phyloP scores from a whole-genome alignment of 139 green algal genomes.

The Axilococcus clingmanii region DNA sequence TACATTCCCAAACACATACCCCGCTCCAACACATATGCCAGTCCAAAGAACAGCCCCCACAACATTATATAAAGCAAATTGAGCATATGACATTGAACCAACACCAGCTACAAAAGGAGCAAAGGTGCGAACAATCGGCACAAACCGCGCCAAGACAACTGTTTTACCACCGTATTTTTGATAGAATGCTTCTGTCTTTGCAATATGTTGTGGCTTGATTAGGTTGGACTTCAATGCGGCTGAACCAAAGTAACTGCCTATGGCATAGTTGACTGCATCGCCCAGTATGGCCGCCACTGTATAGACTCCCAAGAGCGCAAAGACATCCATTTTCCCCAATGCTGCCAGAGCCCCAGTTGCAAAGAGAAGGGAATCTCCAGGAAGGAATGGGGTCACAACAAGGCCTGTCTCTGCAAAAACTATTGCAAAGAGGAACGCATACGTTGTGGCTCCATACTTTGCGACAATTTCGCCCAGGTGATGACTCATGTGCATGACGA shows the following conservation, averaged over 20 bases:
- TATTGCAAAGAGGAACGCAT: constrained; percentile 71
- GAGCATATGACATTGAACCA: constrained; percentile 59
- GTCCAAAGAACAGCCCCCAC: constrained; percentile 75
- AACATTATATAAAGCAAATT: constrained; percentile 81
- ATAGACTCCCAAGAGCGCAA: constrained; percentile 48
- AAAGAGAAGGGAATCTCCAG: constrained; percentile 85
- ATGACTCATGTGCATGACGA: constrained; percentile 79
- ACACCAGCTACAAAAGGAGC: constrained; percentile 89
- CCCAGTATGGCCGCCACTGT: constrained; percentile 68
- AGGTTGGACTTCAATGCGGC: constrained; percentile 40
- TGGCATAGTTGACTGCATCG: constrained; percentile 84
- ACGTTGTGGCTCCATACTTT: constrained; percentile 55
- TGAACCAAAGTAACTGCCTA: constrained; percentile 23
- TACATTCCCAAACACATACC: constrained; percentile 84
- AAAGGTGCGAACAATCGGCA: constrained; percentile 89
- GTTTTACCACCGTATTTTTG: constrained; percentile 77
- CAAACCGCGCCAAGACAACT: constrained; percentile 83
- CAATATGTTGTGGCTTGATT: constrained; percentile 57
- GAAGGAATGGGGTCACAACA: constrained; percentile 84
- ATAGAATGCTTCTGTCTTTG: constrained; percentile 77
- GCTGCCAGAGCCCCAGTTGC: constrained; percentile 79
- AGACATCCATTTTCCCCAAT: constrained; percentile 56
- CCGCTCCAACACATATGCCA: constrained; percentile 51
- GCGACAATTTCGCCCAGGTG: constrained; percentile 61
- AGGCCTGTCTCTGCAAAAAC: constrained; percentile 61